Evolutionary conservation across 179 eudicot genomes (phyloP).

Genomic region (Corrigiola litoralis): DNA sequence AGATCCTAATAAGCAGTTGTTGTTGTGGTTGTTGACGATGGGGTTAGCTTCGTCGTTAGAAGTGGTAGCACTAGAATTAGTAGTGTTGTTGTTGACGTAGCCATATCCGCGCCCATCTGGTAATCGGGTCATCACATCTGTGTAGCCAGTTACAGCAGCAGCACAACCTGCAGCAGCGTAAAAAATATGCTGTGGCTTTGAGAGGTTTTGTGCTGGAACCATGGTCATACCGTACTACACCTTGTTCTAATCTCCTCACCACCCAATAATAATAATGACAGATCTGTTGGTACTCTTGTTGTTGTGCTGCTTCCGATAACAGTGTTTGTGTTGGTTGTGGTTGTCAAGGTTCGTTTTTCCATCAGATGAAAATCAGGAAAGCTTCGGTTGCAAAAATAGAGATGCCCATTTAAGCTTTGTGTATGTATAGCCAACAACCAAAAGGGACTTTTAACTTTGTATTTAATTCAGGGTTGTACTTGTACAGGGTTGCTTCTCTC

Average conservation of each 20-base stretch:
- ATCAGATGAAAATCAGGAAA: no score
- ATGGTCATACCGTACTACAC: conserved; percentile 17
- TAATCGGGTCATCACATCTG: conserved; percentile 14
- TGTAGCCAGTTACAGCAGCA: no score
- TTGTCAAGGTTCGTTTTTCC: conserved; percentile 5
- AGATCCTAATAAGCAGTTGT: conserved; percentile 9
- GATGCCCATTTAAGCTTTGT: conserved; percentile 6
- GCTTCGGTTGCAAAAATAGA: no score
- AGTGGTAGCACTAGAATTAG: neutral
- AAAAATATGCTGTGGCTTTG: conserved; percentile 10
- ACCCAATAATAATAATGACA: neutral
- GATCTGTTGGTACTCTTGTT: neutral
- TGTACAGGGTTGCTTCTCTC: conserved; percentile 2
- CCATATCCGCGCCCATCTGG: neutral
- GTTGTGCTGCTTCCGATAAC: no score
- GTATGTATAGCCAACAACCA: neutral
- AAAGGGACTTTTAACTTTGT: neutral
- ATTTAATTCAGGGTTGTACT: neutral
- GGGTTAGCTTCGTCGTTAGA: neutral
- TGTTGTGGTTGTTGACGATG: neutral
- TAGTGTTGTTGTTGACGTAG: neutral
- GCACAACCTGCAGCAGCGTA: neutral
- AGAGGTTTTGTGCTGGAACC: conserved; percentile 19
- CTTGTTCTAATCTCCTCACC: neutral
- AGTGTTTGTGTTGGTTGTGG: no score